Evolutionary conservation across 192 early-diverging fungal genomes (phyloP), one percentile per base, ranked within the genome.

Genomic region (Endogone sp.): DNA sequence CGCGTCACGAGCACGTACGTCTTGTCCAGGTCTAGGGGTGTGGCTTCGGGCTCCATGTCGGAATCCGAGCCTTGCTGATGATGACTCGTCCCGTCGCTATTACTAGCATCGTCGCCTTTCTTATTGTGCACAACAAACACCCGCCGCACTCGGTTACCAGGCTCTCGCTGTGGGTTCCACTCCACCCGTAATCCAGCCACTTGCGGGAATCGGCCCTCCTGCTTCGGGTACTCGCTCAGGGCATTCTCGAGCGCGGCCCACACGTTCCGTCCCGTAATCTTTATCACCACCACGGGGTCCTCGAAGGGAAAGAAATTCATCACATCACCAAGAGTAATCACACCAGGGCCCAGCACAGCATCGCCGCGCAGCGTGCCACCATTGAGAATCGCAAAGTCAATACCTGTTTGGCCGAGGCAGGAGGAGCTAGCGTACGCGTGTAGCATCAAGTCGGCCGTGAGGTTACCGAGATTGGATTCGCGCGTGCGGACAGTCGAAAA

Each of bases 141-240:
- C 31, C 79, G 80, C 2, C 76, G 75, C 21, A 90, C 64, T 2
- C 89, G 80, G 62, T 80, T 56, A 2, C 81, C 83, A 0, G 87
- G 84, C 29, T 72, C 79, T 4, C 71, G 62, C 0, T 31, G 37
- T 0, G 87, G 82, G 29, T 89, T 82, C 77, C 86, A 91, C 70
- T 77, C 80, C 21, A 89, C 74, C 28, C 84, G 76, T 13, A 91
- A 56, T 0, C 89, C 89, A 62, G 86, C 86, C 26, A 90, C 72
- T 37, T 90, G 84, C 4, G 88, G 89, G 60, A 91, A 91, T 28
- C 89, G 67, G 8, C 89, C 89, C 29, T 91, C 89, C 63, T 89
- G 87, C 21, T 81, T 85, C 6, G 89, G 89, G 72, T 82, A 86
- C 78, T 83, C 84, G 60, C 86, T 86, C 25, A 91, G 76, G 54